These are phyloP conservation scores for Pseudomonodictys pantanalensis DNA, from an alignment of 495 filamentous ascomycete species.

Conservation along the genomic window DNA sequence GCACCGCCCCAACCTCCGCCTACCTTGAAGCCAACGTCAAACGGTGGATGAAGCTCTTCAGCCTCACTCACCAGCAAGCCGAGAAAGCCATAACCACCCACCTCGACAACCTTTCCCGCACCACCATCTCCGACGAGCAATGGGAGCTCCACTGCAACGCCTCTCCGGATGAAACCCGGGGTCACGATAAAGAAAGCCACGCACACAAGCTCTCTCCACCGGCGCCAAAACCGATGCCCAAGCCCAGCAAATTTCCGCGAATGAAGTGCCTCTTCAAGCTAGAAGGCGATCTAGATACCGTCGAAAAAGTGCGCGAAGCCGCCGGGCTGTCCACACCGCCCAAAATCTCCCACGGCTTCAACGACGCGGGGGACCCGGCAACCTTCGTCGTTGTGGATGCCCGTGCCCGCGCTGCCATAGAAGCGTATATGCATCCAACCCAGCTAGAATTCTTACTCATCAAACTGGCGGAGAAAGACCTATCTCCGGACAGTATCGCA, in stretches of 20 bases:
- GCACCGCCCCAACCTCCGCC: too few species aligned
- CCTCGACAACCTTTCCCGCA: neutral
- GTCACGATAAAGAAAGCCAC: slow-evolving; percentile 23
- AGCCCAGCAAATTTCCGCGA: neutral
- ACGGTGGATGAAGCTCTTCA: neutral
- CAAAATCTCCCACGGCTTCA: neutral
- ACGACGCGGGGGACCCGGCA: neutral
- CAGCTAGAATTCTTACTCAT: slow-evolving; percentile 39
- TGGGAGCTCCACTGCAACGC: slow-evolving; percentile 12
- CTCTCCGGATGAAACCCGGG: slow-evolving; percentile 12
- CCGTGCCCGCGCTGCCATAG: neutral
- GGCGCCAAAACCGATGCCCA: neutral
- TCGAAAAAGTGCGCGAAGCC: slow-evolving; percentile 20
- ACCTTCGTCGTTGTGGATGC: neutral
- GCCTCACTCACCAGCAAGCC: neutral
- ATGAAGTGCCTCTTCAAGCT: slow-evolving; percentile 37
- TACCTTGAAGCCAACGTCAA: neutral
- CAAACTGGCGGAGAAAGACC: slow-evolving; percentile 39
- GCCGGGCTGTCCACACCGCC: neutral
- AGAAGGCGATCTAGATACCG: slow-evolving; percentile 22
- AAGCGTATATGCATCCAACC: slow-evolving; percentile 7
- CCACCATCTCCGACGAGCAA: slow-evolving; percentile 10
- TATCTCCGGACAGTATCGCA: slow-evolving; percentile 36
- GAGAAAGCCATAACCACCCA: neutral
- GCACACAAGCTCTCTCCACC: neutral